Base-by-base conservation (phyloP, 2,329 filamentous ascomycete genomes). In the Hypoxylon sp. region DNA sequence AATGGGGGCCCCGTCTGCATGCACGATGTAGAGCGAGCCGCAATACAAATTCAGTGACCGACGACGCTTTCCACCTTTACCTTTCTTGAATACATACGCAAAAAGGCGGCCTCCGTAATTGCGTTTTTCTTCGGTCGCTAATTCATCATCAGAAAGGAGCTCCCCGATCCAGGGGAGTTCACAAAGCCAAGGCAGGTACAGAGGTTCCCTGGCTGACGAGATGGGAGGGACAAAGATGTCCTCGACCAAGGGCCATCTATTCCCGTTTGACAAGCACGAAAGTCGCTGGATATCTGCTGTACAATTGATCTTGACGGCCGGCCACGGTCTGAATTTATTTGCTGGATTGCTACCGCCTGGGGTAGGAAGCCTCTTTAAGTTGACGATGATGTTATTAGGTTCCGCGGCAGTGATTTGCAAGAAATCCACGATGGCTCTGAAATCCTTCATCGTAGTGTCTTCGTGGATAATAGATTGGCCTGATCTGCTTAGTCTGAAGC, bases 261-360 rank as follows among this genome's bases (percentile, higher is more conserved):
- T 10, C 11, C 52, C 13, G 0, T 30, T 4, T 6, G 21, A 52
- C 28, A 70, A 53, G 1, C 14, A 10, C 9, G 28, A 34, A 1
- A 70, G 13, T 10, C 63, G 63, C 10, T n/a, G 1, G 1, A 34
- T 14, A 23, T 71, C 69, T 1, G 34, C 67, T 2, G 36, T 34
- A 36, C 66, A 73, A 17, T 62, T 67, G n/a, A 73, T 3, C 41
- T 63, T 70, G 14, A 70, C 57, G 0, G 68, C 69, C 10, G 50
- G 50, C 66, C 67, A 70, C 32, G 68, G 13, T 32, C 43, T 43
- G 14, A 9, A 10, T 2, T 17, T 23, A 9, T 32, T 14, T 2
- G 30, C 34, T 5, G 63, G 63, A n/a, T 52, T 57, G 10, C 60
- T 58, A 9, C 6, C 43, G 3, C 14, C 10, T 6, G 17, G 21